Base-by-base conservation (phyloP, 169 alveolate species). In the Plasmodium knowlesi region DNA sequence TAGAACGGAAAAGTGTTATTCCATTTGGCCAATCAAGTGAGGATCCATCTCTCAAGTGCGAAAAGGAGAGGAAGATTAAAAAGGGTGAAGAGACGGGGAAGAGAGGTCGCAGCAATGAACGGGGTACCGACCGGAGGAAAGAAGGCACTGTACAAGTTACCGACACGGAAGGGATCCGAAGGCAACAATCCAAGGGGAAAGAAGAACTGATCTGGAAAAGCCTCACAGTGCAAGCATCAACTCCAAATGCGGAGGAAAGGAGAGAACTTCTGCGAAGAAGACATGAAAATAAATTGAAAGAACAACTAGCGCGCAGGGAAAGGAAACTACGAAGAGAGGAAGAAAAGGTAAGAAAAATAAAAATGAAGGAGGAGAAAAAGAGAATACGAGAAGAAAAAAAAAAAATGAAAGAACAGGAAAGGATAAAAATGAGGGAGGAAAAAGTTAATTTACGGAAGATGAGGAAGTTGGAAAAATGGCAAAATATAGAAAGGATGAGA, bases 371-470 rank as follows among this genome's bases (percentile, higher is more conserved):
- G 19, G 72, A 79, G 54, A 79, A 79, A 32, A 79, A 79, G 6
- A 79, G 32, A 43, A 12, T 79, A 10, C 28, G 85, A 43, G 85
- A 79, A 46, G 85, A 79, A 32, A 79, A 79, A 22, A 79, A 79
- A 79, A 79, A 30, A 39, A 43, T 79, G 22, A 79, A 79, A 43
- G 85, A 79, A n/a, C 72, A 79, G 54, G 85, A 79, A 43, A 79
- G 73, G 39, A 10, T 79, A 43, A 79, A 43, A 79, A 79, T 30
- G 61, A 79, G 6, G 54, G 85, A 79, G 5, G 85, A 79, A 22
- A 79, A 46, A 12, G 54, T n/a, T 14, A 79, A 43, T 22, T 30
- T 79, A 16, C 43, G 54, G 10, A 79, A 43, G 32, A 22, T 79
- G 34, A 79, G 16, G 5, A 46, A 79, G 41, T 14, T 73, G 54